Evolutionary conservation across 2,329 filamentous ascomycete species (phyloP).

Genomic region (Magnaporthiopsis poae): DNA sequence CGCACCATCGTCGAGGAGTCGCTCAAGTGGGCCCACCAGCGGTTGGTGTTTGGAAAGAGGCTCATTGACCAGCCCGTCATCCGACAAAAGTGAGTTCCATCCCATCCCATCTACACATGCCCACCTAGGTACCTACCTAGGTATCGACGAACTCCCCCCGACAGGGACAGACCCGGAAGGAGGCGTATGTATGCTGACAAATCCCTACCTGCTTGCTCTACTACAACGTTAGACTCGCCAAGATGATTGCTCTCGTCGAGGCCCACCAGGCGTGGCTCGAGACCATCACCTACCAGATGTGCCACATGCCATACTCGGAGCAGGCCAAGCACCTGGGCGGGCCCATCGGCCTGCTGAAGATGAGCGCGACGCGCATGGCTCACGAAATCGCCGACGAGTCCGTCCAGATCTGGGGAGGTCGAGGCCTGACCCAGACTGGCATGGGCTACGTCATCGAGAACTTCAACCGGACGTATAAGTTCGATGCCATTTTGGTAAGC

Average conservation of each 20-base stretch:
- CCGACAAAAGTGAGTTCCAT: constrained; percentile 54
- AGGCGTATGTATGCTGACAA: no score
- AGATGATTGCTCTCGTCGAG: constrained; percentile 76
- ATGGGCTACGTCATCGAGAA: constrained; percentile 78
- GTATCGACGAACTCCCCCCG: no score
- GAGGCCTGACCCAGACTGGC: constrained; percentile 67
- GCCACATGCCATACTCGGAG: constrained; percentile 68
- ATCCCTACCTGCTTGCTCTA: neutral
- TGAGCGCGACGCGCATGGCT: constrained; percentile 63
- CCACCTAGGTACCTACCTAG: no score
- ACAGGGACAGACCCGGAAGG: no score
- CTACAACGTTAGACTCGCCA: constrained; percentile 56
- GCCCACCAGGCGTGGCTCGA: constrained; percentile 81
- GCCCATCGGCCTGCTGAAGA: constrained; percentile 74
- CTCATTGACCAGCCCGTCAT: constrained; percentile 77
- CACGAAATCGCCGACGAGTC: constrained; percentile 78
- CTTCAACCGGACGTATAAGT: constrained; percentile 79
- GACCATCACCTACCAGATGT: constrained; percentile 79
- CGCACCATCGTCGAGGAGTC: constrained; percentile 70
- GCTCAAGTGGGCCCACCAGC: constrained; percentile 80
- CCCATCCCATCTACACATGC: neutral
- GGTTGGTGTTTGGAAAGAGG: constrained; percentile 72
- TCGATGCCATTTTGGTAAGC: constrained; percentile 54
- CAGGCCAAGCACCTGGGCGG: constrained; percentile 68
- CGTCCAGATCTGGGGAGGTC: constrained; percentile 77